These are phyloP conservation scores for Trichoderma endophyticum DNA, from an alignment of 2,329 filamentous ascomycete genomes.

Conservation along the genomic window DNA sequence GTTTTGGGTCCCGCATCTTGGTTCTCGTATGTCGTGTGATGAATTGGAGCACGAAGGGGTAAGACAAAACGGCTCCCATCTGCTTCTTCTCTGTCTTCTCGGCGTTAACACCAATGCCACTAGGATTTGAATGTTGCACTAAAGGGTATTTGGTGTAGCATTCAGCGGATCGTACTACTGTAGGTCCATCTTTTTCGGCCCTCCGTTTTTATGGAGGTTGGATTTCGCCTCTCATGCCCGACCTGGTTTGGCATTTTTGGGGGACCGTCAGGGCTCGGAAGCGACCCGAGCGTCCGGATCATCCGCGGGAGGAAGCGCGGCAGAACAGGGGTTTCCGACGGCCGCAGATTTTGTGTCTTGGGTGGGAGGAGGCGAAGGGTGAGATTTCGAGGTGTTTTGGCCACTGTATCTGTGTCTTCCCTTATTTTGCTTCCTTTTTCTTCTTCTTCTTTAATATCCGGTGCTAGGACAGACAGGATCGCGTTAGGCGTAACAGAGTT, in stretches of 20 bases:
- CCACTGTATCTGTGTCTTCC: not conserved
- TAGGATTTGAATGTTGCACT: not conserved
- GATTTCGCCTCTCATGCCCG: not conserved
- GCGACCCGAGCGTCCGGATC: constrained; percentile 10
- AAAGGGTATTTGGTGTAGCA: not conserved
- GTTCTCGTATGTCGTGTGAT: not conserved
- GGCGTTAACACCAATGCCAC: not conserved
- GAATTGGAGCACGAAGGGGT: not conserved
- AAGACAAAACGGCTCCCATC: not conserved
- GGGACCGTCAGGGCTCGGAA: not conserved
- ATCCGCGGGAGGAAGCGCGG: constrained; percentile 15
- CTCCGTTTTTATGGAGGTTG: not conserved
- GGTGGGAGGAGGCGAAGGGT: not conserved
- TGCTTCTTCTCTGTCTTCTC: not conserved
- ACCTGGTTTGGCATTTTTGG: not conserved
- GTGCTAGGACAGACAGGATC: not conserved
- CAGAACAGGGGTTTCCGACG: constrained; percentile 17
- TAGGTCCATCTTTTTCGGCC: not conserved
- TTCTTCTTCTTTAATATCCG: not conserved
- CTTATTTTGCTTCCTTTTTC: not conserved
- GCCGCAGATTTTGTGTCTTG: constrained; percentile 7
- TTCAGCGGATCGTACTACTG: not conserved
- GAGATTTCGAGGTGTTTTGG: not conserved
- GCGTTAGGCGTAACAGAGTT: not conserved
- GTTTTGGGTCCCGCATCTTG: not conserved